phyloP scores from a whole-genome alignment of 2,329 filamentous ascomycete species.

The Scedosporium boydii region DNA sequence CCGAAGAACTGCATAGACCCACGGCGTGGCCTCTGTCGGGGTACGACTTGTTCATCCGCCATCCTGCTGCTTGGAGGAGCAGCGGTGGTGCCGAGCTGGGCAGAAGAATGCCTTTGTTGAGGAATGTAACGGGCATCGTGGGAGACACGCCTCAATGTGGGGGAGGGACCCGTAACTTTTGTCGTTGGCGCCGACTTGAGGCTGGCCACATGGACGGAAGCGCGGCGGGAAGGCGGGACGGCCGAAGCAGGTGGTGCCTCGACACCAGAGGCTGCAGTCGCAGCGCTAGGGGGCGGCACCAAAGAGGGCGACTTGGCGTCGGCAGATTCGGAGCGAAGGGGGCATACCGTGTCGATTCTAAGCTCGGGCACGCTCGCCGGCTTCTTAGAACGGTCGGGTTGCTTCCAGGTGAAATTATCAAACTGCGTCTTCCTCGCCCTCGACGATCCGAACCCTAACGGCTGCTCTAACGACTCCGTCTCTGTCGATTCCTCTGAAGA shows the following conservation, averaged over 20 bases:
- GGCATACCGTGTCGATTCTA: slow-evolving; percentile 2
- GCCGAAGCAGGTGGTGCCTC: not conserved
- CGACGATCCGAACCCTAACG: not conserved
- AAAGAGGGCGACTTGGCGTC: no score
- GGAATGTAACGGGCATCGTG: slow-evolving; percentile 32
- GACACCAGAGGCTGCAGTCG: no score
- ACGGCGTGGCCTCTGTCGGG: slow-evolving; percentile 6
- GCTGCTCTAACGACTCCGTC: not conserved
- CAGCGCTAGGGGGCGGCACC: no score
- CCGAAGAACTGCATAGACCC: not conserved
- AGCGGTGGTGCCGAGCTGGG: slow-evolving; percentile 45
- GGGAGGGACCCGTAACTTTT: not conserved
- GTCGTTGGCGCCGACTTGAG: slow-evolving; percentile 10
- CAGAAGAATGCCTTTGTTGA: slow-evolving; percentile 33
- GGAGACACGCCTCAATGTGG: slow-evolving; percentile 9
- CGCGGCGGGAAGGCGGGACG: not conserved
- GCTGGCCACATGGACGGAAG: not conserved
- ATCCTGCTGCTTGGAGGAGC: slow-evolving; percentile 25
- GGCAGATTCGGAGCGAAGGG: slow-evolving; percentile 4
- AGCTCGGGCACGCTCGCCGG: not conserved
- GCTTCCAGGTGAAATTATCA: not conserved
- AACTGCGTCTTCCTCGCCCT: not conserved
- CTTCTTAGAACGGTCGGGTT: not conserved
- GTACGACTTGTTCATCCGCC: not conserved
- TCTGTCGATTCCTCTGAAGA: not conserved